These are phyloP conservation scores for Teratosphaeriaceae sp. DNA, from an alignment of 2,329 filamentous ascomycete species.

Conservation along the genomic window DNA sequence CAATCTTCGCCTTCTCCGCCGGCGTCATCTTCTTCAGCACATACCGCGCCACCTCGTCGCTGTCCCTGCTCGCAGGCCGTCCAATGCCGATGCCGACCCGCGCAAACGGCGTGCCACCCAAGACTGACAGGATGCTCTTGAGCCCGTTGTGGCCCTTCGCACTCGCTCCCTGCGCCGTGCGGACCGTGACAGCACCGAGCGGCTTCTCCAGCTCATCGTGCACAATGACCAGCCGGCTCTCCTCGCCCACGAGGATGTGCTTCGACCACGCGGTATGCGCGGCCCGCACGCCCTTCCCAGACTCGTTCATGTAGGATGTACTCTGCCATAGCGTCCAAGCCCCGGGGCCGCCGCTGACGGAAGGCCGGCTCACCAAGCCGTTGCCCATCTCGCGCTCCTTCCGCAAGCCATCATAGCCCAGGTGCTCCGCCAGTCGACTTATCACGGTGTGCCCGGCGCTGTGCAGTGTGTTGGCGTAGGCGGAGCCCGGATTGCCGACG, in stretches of 20 bases:
- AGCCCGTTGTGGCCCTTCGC: conserved; percentile 41
- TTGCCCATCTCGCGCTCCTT: conserved; percentile 40
- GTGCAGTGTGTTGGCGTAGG: conserved; percentile 72
- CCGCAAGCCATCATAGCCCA: conserved; percentile 30
- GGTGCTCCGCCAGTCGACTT: conserved; percentile 48
- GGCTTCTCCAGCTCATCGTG: conserved; percentile 81
- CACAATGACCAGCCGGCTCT: conserved; percentile 61
- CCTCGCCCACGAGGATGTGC: conserved; percentile 26
- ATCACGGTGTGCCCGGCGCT: conserved; percentile 80
- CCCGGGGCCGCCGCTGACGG: conserved; percentile 10
- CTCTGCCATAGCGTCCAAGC: conserved; percentile 65
- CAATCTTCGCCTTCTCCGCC: conserved; percentile 38
- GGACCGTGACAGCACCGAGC: conserved; percentile 60
- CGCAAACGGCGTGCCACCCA: conserved; percentile 69
- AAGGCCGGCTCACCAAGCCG: conserved; percentile 45
- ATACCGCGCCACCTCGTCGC: conserved; percentile 63
- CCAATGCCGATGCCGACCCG: conserved; percentile 77
- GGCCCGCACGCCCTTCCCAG: conserved; percentile 61
- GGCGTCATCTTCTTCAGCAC: conserved; percentile 63
- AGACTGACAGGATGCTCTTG: conserved; percentile 58
- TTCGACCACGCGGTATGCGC: conserved; percentile 54
- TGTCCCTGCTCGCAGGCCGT: conserved; percentile 64
- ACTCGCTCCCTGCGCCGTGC: conserved; percentile 44
- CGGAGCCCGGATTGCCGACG: conserved; percentile 71
- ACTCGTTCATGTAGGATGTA: conserved; percentile 76